Evolutionary conservation across 305 asterid species (phyloP), one percentile per base, ranked within the genome.

Genomic region (Fraxinus nigra): DNA sequence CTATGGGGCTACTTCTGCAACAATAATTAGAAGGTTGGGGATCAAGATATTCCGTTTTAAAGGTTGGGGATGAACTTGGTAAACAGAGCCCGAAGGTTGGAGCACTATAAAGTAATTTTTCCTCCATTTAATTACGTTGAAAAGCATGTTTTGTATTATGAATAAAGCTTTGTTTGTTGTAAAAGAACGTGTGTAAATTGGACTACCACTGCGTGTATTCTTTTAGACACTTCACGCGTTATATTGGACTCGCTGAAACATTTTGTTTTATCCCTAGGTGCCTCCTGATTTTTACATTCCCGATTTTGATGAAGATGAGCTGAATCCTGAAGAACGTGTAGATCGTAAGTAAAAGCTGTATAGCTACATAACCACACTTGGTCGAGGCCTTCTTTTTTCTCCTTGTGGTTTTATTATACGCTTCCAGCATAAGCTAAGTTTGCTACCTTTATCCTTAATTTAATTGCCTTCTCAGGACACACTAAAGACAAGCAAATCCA

Each of bases 251-350:
- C 38, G 26, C 69, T 82, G 46, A 76, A 46, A 24, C 67, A 70
- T 28, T 82, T 78, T 72, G 59, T 77, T 76, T 11, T 82, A 11
- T 83, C 78, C 61, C 85, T 80, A 96, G 99, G 98, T 96, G 77
- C 99, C 99, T 13, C 99, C 98, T 16, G 99, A 94, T 85, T 92
- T 92, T 79, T 97, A 92, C 79, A 87, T 97, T 80, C 98, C 99
- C 38, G 99, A 97, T 77, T 89, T 90, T 85, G 93, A 97, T 81
- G 98, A 97, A 88, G 97, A 94, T 81, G 93, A 87, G 81, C 94
- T 84, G 87, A 92, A 97, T 85, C 98, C 95, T 75, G 98, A 97
- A 85, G 95, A 91, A 77, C 98, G 99, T 38, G 86, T 90, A 46
- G 82, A 86, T 78, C 90, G 99, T 96, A 92, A 94, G 99, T 93